These are phyloP conservation scores for Uronychia setigera DNA, from an alignment of 73 alveolate genomes.

Conservation along the genomic window DNA sequence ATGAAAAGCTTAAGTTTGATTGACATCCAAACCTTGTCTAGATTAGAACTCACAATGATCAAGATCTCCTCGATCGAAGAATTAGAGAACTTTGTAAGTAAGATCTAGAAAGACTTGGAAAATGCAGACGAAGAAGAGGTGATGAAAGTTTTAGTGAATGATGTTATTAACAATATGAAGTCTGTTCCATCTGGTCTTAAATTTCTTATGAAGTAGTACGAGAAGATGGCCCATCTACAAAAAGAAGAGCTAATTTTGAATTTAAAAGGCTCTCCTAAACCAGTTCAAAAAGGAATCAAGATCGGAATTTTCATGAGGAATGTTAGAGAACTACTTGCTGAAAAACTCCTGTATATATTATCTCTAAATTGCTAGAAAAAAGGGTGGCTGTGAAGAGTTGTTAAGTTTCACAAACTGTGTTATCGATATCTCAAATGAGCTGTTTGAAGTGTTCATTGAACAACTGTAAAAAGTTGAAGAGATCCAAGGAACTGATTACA, in stretches of 20 bases:
- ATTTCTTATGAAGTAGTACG: neutral
- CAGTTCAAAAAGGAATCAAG: neutral
- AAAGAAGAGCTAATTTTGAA: neutral
- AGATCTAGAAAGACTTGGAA: neutral
- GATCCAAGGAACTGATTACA: neutral
- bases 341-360: neutral
- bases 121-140: neutral
- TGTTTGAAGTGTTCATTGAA: neutral
- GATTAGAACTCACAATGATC: neutral
- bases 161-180: neutral
- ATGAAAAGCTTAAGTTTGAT: too few species aligned
- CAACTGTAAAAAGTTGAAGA: neutral
- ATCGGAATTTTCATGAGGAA: neutral
- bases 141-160: neutral
- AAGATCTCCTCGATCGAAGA: neutral
- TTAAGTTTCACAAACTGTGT: neutral
- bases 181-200: neutral
- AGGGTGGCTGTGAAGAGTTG: neutral
- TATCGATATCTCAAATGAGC: neutral
- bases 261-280: neutral
- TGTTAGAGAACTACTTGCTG: neutral
- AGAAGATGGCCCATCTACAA: neutral
- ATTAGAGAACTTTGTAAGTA: neutral
- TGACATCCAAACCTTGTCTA: neutral
- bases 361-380: neutral